phyloP scores from a whole-genome alignment of 1,284 basidiomycete species.

The Crucibulum cyathiforme region DNA sequence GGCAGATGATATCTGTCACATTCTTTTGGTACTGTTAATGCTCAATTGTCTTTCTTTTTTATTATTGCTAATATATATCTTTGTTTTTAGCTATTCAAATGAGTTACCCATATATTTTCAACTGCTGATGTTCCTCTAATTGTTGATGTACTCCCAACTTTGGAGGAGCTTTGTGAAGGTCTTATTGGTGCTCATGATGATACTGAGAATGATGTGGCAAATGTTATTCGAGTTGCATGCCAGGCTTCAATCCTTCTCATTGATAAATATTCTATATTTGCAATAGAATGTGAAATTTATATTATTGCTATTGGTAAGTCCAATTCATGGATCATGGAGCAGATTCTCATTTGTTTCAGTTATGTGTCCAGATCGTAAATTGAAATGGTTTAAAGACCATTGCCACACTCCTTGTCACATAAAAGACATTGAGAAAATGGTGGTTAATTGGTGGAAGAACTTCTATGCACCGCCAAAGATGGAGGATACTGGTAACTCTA shows the following conservation, averaged over 20 bases:
- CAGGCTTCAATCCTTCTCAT: slow-evolving; percentile 12
- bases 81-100: slow-evolving; percentile 4
- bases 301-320: slow-evolving; percentile 15
- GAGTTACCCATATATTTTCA: slow-evolving; percentile 4
- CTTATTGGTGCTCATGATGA: slow-evolving; percentile 5
- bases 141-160: slow-evolving; percentile 17
- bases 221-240: slow-evolving; percentile 11
- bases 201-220: slow-evolving; percentile 4
- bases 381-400: slow-evolving; percentile 9
- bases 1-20: background rate
- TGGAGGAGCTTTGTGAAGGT: slow-evolving; percentile 9
- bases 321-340: background rate
- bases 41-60: background rate
- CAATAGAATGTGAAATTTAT: slow-evolving; percentile 10
- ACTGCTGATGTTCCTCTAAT: slow-evolving; percentile 3
- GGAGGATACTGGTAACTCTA: background rate
- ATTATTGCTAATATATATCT: background rate
- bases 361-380: slow-evolving; percentile 13
- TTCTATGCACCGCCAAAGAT: background rate
- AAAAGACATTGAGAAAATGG: background rate
- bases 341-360: slow-evolving; percentile 5
- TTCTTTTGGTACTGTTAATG: background rate
- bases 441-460: background rate
- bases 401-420: background rate
- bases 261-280: slow-evolving; percentile 10